Evolutionary conservation across 192 early-diverging fungal genomes (phyloP), one percentile per base, ranked within the genome.

Genomic region (Oehlia diaphana): DNA sequence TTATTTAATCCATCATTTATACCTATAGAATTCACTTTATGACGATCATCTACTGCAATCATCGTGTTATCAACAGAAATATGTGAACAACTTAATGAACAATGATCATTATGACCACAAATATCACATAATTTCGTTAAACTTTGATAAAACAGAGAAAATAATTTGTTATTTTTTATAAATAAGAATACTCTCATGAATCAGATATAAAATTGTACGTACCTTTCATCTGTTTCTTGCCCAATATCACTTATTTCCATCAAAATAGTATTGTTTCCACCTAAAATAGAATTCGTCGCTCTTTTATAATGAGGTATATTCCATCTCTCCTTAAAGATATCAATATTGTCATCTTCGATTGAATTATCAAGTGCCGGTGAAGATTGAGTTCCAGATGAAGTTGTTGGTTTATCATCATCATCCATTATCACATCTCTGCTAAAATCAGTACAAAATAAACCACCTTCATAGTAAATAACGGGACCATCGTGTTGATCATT

Each of bases 381-480:
- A 69, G 28, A 37, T 71, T 33, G 33, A 19, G 9, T 42, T 39
- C 19, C 19, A n/a, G 37, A n/a, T 39, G 42, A 71, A 4, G 13
- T 42, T 33, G 69, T 37, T 39, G 35, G 33, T 39, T 31, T 37
- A 37, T 71, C 69, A 21, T n/a, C 39, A 71, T 9, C 28, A 71
- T 39, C 28, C 13, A 37, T 39, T 19, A 71, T 39, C 3, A 9
- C 13, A n/a, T 10, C 37, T 3, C 76, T 63, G 31, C 80, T 81
- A 33, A 81, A 65, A 61, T 81, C 80, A 13, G 76, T 35, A 58
- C 80, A 81, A 69, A 76, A 81, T 33, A 65, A 67, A 23, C 75
- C 80, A 23, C 80, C 80, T 63, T 81, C 80, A 72, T 77, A 42
- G 44, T 81, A 81, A 26, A 81, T 81, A 47, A 81, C 62, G 2